These are phyloP conservation scores for Forsythia suspensa DNA, from an alignment of 257 asterid genomes.

Conservation along the genomic window DNA sequence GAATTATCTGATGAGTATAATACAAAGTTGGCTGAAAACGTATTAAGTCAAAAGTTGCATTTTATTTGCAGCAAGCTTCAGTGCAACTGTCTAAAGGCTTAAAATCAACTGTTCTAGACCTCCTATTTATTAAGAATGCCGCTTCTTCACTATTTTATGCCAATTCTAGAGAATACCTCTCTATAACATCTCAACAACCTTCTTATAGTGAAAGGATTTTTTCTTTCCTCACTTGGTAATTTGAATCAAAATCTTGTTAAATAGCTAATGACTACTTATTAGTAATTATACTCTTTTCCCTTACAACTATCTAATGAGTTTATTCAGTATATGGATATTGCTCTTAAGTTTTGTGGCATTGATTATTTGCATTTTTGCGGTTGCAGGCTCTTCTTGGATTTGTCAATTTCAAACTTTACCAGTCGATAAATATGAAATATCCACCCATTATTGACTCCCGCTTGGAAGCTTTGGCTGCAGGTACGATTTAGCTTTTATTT, in stretches of 20 bases:
- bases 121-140: background rate
- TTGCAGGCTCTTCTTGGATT: conserved; percentile 85
- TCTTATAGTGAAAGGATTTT: background rate
- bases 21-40: no score
- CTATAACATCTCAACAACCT: background rate
- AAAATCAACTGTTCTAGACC: background rate
- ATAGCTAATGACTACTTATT: background rate
- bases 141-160: background rate
- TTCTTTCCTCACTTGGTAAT: background rate
- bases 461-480: conserved; percentile 89
- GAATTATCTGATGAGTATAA: no score
- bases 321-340: conserved; percentile 6
- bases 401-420: conserved; percentile 72
- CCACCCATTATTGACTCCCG: conserved; percentile 94
- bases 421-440: conserved; percentile 70
- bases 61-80: background rate
- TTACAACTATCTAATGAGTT: conserved; percentile 10
- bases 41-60: background rate
- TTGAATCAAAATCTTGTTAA: background rate
- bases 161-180: background rate
- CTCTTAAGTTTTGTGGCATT: conserved; percentile 12
- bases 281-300: background rate
- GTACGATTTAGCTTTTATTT: conserved; percentile 33
- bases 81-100: no score
- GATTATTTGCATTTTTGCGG: conserved; percentile 7